A percentile compares a stretch with the other conserved stretches of the same genome.
These are phyloP conservation scores for Crucibulum laeve DNA, from an alignment of 768 basidiomycete genomes.

Conservation along the genomic window DNA sequence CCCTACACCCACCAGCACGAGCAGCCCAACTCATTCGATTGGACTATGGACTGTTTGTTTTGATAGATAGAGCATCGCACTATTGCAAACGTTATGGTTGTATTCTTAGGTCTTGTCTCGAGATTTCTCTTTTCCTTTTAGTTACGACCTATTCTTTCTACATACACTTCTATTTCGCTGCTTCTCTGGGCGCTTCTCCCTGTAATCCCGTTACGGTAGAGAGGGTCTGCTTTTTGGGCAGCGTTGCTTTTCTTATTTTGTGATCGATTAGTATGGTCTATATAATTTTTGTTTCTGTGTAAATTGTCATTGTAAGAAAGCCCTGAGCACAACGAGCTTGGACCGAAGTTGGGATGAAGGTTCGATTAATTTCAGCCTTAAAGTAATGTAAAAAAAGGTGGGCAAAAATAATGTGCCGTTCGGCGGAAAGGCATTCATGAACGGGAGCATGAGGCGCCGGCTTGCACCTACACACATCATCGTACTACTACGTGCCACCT, in stretches of 20 bases:
- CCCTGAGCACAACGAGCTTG: too few species aligned
- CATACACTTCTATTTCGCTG: constrained; percentile 15
- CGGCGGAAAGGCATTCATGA: too few species aligned
- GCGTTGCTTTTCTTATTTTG: neutral
- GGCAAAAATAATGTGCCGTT: too few species aligned
- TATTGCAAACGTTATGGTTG: neutral
- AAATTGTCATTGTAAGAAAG: neutral
- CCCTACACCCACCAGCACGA: neutral
- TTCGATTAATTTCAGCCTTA: too few species aligned
- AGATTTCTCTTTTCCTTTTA: constrained; percentile 16
- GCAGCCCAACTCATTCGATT: neutral
- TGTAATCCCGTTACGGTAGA: constrained; percentile 1
- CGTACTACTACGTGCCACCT: too few species aligned
- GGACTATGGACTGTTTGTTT: constrained; percentile 14
- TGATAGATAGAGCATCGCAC: constrained; percentile 60
- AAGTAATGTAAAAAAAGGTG: too few species aligned
- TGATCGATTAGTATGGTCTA: neutral
- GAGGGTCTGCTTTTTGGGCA: neutral
- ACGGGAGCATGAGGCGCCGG: too few species aligned
- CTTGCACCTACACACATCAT: too few species aligned
- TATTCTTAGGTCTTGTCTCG: constrained; percentile 19
- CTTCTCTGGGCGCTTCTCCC: constrained; percentile 6
- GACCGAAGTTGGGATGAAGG: too few species aligned
- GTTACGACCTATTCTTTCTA: constrained; percentile 10
- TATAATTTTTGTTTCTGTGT: constrained; percentile 17